Conservation (phyloP, 2,329 filamentous ascomycete genomes). For the Colletotrichum lentis region DNA sequence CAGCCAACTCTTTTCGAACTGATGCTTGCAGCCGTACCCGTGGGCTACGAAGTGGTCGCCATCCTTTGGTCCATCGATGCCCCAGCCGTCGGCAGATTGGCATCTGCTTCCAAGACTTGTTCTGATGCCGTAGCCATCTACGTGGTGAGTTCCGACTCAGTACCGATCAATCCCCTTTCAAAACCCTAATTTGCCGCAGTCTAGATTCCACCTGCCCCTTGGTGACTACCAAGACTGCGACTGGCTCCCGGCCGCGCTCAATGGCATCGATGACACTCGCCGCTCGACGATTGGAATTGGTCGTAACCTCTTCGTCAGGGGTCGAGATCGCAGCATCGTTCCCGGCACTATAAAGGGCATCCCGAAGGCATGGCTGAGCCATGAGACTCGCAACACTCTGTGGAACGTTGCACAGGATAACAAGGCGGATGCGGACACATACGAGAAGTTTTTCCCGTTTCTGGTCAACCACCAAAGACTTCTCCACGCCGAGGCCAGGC, state of each 20-base stretch:
- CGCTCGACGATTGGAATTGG: constrained; percentile 5
- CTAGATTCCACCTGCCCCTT: constrained; percentile 15
- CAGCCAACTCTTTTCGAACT: neutral
- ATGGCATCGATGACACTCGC: neutral
- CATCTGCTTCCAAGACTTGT: constrained; percentile 18
- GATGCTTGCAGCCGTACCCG: neutral
- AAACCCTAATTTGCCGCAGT: constrained; percentile 18
- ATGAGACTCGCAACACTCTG: neutral
- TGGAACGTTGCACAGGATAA: neutral
- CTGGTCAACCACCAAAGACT: constrained; percentile 6
- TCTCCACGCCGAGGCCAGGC: neutral
- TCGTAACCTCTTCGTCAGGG: constrained; percentile 14
- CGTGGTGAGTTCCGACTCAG: neutral
- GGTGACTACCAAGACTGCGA: constrained; percentile 28
- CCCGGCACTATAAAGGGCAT: neutral
- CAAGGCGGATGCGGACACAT: neutral
- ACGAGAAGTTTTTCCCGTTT: neutral
- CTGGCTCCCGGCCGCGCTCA: neutral
- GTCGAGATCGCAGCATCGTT: neutral
- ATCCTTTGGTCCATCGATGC: constrained; percentile 13
- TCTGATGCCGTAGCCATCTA: constrained; percentile 2
- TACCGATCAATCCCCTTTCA: neutral
- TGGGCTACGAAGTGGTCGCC: constrained; percentile 1
- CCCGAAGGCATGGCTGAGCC: constrained; percentile 8
- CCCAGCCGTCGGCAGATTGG: constrained; percentile 8